Base-by-base conservation (phyloP, 2,329 filamentous ascomycete species). In the Aspergillus udagawae region DNA sequence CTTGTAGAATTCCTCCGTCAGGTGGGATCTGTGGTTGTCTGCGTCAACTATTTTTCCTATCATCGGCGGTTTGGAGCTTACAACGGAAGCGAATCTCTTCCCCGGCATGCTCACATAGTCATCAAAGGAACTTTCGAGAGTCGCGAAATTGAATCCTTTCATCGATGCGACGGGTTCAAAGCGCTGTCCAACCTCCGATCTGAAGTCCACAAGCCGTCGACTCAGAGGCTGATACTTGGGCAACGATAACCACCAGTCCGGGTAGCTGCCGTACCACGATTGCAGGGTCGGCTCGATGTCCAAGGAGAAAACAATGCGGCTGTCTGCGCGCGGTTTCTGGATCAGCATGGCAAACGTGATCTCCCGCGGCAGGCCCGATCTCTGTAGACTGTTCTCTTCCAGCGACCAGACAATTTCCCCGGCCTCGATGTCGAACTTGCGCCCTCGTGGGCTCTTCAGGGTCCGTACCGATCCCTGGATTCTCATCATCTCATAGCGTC, bases 291-390 rank as follows among this genome's bases (percentile, higher is more conserved):
- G 75, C 17, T 79, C 71, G 27, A 80, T 72, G 17, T 79, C 74
- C 9, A 80, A 65, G 2, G 67, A 71, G 53, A 80, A 67, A 1
- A 58, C 54, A 10, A 80, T 62, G 4, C 72, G 70, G 56, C 73
- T 74, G 25, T 74, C 66, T n/a, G 72, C 65, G 7, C 71, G 64
- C 5, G 76, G 77, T 56, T 79, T 80, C 52, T 78, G 74, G 9
- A 82, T 67, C 5, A 82, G 65, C 68, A 82, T 74, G 17, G 79
- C 78, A 61, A 82, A 81, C 2, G 80, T 80, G 51, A 82, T 80
- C 56, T 82, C 80, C 8, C 79, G 73, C 9, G 80, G 80, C 4
- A 82, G 65, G 2, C 80, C 80, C 4, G 77, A 79, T 25, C 75
- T 72, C 60, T 82, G 79, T 8, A 81, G 66, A 41, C 64, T 60